These are phyloP conservation scores for Saccharomyces pastorianus DNA, from an alignment of 1,139 yeast species.

Conservation along the genomic window DNA sequence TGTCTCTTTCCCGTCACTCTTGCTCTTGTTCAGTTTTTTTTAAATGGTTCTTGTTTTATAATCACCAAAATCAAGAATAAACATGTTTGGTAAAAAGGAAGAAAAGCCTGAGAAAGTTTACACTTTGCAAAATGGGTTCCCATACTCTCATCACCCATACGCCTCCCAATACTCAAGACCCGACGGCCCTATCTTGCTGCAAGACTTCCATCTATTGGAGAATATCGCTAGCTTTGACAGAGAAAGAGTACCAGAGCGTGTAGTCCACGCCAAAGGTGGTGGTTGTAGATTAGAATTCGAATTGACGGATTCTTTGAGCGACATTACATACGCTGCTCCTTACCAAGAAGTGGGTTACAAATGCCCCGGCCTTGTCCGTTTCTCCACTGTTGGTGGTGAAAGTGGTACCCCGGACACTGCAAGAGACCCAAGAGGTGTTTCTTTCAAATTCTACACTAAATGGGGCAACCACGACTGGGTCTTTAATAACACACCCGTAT, in stretches of 20 bases:
- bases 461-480: constrained; percentile 87
- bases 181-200: constrained; percentile 67
- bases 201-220: constrained; percentile 73
- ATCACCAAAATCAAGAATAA: not conserved
- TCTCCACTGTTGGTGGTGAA: constrained; percentile 89
- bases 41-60: no score
- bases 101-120: constrained; percentile 27
- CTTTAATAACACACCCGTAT: constrained; percentile 82
- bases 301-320: constrained; percentile 75
- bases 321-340: constrained; percentile 62
- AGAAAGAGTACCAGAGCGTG: constrained; percentile 84
- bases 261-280: constrained; percentile 85
- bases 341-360: constrained; percentile 67
- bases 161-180: constrained; percentile 62
- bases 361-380: constrained; percentile 65
- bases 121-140: constrained; percentile 62
- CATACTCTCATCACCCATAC: constrained; percentile 47
- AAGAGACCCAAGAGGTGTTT: constrained; percentile 85
- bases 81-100: not conserved
- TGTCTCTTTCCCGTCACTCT: not conserved
- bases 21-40: not conserved
- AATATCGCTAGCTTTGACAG: constrained; percentile 77
- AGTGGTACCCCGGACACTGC: constrained; percentile 77
- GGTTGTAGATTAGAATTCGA: constrained; percentile 79
- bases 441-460: constrained; percentile 76